Evolutionary conservation across 768 basidiomycete species (phyloP).

Genomic region (Boletus reticulatus): DNA sequence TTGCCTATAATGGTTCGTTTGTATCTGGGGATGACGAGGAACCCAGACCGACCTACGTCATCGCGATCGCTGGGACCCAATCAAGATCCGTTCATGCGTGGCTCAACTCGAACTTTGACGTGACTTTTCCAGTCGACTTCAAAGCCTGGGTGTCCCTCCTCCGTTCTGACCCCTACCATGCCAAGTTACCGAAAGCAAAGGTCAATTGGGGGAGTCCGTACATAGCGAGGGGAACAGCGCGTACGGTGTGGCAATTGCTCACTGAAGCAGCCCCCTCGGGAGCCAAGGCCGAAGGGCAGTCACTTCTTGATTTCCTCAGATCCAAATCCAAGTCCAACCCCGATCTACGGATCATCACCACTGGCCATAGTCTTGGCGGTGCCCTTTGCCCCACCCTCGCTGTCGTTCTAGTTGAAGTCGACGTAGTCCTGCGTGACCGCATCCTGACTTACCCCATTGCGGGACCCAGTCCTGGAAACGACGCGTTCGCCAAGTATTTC

Average conservation of each 20-base stretch:
- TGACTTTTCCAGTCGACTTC: slow-evolving; percentile 2
- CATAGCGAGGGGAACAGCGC: slow-evolving; percentile 1
- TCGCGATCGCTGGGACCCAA: slow-evolving; percentile 11
- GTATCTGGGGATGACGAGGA: background rate
- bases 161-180: background rate
- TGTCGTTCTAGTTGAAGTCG: background rate
- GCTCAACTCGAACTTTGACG: slow-evolving; percentile 7
- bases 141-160: slow-evolving; percentile 1
- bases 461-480: slow-evolving; percentile 12
- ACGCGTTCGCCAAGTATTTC: background rate
- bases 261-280: background rate
- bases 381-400: slow-evolving; percentile 12
- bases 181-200: background rate
- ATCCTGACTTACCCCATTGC: slow-evolving; percentile 6
- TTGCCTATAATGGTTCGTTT: slow-evolving; percentile 4
- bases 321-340: background rate
- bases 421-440: background rate
- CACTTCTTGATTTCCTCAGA: slow-evolving; percentile 3
- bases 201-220: background rate
- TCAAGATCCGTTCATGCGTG: background rate
- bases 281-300: background rate
- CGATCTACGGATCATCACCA: slow-evolving; percentile 2
- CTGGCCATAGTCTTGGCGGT: slow-evolving; percentile 13
- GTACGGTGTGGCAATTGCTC: background rate
- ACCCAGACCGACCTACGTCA: slow-evolving; percentile 6